phyloP scores from a whole-genome alignment of 2,329 filamentous ascomycete species.

The Escovopsis weberi region DNA sequence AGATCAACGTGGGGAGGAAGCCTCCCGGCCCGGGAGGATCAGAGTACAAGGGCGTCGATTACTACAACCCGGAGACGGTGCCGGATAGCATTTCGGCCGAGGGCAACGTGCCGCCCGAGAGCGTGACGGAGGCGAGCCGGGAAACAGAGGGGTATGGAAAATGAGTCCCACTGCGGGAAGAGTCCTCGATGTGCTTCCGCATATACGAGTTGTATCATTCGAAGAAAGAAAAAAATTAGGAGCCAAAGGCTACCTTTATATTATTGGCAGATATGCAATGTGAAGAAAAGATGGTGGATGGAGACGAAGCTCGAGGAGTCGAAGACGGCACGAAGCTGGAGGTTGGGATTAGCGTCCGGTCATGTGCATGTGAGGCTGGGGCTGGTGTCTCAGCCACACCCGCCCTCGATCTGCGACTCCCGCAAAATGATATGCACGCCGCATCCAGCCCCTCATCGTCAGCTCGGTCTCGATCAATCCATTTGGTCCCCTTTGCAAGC shows the following conservation, averaged over 20 bases:
- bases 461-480: too few relatives aligned
- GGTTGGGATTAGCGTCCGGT: too few relatives aligned
- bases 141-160: slow-evolving; percentile 12
- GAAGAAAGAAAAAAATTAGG: background rate
- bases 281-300: too few relatives aligned
- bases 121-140: slow-evolving; percentile 22
- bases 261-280: too few relatives aligned
- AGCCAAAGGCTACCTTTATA: background rate
- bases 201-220: background rate
- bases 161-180: background rate
- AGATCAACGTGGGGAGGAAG: slow-evolving; percentile 23
- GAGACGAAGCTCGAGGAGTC: too few relatives aligned
- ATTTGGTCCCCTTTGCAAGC: too few relatives aligned
- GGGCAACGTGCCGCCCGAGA: slow-evolving; percentile 25
- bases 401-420: too few relatives aligned
- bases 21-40: slow-evolving; percentile 21
- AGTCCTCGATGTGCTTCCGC: background rate
- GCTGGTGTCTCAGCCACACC: too few relatives aligned
- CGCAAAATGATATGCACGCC: too few relatives aligned
- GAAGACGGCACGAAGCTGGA: too few relatives aligned
- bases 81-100: slow-evolving; percentile 28
- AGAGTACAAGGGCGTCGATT: slow-evolving; percentile 26
- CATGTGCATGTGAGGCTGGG: too few relatives aligned
- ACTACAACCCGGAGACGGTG: slow-evolving; percentile 26
- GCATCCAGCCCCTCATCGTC: too few relatives aligned